Percentiles rank a stretch among this genome's conserved stretches.
Evolutionary conservation across 2,329 filamentous ascomycete genomes (phyloP).

Genomic region (Ustulina deusta): DNA sequence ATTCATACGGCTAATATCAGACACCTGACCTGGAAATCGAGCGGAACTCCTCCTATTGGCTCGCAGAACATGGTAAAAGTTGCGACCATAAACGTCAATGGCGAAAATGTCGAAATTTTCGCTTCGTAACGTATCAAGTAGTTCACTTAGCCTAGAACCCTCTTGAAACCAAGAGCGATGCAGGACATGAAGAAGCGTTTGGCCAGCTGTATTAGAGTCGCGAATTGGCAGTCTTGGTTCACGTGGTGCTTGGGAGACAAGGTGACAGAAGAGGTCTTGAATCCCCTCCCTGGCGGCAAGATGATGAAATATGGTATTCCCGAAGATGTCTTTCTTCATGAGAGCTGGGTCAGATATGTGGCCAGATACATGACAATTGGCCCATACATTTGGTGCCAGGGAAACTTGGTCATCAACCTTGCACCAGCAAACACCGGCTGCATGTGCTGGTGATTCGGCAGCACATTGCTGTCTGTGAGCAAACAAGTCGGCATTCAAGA

Average conservation of each 20-base stretch:
- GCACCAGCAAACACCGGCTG: conserved; percentile 53
- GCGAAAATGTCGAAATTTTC: conserved; percentile 45
- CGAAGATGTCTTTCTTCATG: conserved; percentile 60
- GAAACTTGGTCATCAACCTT: conserved; percentile 38
- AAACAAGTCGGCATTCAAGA: conserved; percentile 53
- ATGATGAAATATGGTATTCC: conserved; percentile 64
- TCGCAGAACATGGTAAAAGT: conserved; percentile 52
- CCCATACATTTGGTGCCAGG: conserved; percentile 34
- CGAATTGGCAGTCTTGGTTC: conserved; percentile 46
- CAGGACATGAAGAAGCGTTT: conserved; percentile 52
- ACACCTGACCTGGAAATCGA: conserved; percentile 44
- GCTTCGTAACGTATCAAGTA: conserved; percentile 42
- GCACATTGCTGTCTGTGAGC: conserved; percentile 27
- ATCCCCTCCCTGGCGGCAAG: conserved; percentile 41
- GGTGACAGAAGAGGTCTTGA: conserved; percentile 41
- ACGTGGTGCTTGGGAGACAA: conserved; percentile 39
- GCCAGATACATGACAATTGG: conserved; percentile 47
- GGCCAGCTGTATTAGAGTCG: conserved; percentile 47
- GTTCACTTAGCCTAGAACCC: conserved; percentile 39
- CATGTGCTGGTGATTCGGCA: conserved; percentile 48
- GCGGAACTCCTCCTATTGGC: conserved; percentile 35
- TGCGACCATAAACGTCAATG: conserved; percentile 50
- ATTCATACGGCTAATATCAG: conserved; percentile 50
- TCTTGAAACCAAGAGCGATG: conserved; percentile 49
- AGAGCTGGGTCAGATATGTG: conserved; percentile 49